Evolutionary conservation across 2,329 filamentous ascomycete genomes (phyloP).

Genomic region (Emmonsiellopsis sp.): DNA sequence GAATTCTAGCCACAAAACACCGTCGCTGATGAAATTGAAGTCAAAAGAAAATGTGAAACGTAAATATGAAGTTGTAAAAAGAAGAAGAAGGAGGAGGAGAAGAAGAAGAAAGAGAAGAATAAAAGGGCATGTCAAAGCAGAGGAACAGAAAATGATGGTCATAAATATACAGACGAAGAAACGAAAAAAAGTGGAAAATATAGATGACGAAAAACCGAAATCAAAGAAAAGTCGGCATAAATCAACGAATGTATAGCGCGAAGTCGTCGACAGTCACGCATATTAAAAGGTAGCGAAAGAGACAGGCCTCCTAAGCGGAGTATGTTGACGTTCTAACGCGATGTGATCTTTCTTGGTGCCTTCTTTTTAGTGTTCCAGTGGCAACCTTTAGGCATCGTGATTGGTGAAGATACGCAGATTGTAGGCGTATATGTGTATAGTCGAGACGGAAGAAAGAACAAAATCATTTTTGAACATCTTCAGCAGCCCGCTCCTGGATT

Average conservation of each 20-base stretch:
- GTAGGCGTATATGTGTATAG: not conserved
- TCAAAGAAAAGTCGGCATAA: not conserved
- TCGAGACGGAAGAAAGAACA: not conserved
- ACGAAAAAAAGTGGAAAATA: not conserved
- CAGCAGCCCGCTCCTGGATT: conserved; percentile 2
- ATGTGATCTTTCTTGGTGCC: no score
- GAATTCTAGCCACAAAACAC: not conserved
- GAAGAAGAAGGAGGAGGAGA: not conserved
- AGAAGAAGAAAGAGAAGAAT: not conserved
- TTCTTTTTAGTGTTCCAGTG: no score
- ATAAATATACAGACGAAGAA: not conserved
- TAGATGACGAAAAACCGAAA: not conserved
- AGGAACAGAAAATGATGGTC: not conserved
- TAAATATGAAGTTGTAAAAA: not conserved
- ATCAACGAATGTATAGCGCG: no score
- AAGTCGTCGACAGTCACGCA: no score
- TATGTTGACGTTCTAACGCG: no score
- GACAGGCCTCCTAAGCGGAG: no score
- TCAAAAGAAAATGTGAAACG: not conserved
- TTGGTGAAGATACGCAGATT: not conserved
- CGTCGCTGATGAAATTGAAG: not conserved
- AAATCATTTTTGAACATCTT: not conserved
- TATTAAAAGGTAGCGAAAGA: no score
- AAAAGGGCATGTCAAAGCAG: no score
- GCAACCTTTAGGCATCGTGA: not conserved